These are phyloP conservation scores for Thuja plicata DNA, from an alignment of 83 land plant genomes.

Conservation along the genomic window DNA sequence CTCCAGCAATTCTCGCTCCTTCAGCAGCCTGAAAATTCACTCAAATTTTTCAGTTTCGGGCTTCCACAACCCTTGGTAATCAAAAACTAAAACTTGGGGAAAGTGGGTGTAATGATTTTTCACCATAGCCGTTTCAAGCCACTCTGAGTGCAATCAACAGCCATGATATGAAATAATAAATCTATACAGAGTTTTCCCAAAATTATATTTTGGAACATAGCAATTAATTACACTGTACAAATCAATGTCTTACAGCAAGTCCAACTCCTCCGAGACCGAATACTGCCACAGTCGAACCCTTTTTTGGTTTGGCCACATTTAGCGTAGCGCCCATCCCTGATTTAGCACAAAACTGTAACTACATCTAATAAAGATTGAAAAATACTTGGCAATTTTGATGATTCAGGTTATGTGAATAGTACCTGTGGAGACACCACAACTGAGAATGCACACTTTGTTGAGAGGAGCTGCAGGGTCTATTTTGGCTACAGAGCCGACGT, in stretches of 20 bases:
- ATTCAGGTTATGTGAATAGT: background rate
- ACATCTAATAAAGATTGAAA: background rate
- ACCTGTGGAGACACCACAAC: slow-evolving; percentile 46
- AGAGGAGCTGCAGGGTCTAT: slow-evolving; percentile 42
- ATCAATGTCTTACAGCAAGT: slow-evolving; percentile 45
- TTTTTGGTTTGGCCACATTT: slow-evolving; percentile 67
- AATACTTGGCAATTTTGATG: background rate
- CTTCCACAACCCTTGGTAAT: background rate
- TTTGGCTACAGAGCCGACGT: slow-evolving; percentile 35
- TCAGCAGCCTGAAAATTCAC: slow-evolving; percentile 28
- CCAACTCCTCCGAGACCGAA: slow-evolving; percentile 77
- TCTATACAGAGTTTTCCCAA: too few species aligned
- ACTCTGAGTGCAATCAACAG: too few species aligned
- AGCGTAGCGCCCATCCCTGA: slow-evolving; percentile 52
- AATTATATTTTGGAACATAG: background rate
- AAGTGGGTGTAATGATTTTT: background rate
- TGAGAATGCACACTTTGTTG: slow-evolving; percentile 34
- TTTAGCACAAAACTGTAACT: background rate
- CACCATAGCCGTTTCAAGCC: too few species aligned
- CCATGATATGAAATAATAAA: too few species aligned
- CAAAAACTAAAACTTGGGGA: background rate
- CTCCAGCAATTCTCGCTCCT: slow-evolving; percentile 47
- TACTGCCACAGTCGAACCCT: slow-evolving; percentile 60
- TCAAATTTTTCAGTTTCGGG: background rate
- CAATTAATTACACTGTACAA: background rate